phyloP scores from a whole-genome alignment of 2,329 filamentous ascomycete species.

The Cercospora sojina region DNA sequence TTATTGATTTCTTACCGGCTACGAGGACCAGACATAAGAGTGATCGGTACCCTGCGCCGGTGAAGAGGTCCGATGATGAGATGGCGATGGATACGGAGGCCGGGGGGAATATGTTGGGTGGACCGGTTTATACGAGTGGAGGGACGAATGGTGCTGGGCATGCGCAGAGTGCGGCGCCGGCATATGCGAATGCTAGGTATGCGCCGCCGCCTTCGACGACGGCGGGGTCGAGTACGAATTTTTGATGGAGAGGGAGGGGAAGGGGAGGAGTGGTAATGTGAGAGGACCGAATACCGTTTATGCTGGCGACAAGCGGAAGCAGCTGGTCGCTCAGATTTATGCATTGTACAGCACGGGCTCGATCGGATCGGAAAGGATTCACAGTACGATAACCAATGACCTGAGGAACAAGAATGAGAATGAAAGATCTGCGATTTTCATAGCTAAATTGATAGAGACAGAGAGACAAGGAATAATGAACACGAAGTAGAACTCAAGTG shows the following conservation, averaged over 20 bases:
- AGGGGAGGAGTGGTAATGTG: neutral
- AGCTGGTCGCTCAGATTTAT: too few relatives aligned
- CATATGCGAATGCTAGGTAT: slow-evolving; percentile 17
- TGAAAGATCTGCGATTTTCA: neutral
- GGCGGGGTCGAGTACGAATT: slow-evolving; percentile 22
- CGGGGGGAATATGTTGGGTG: slow-evolving; percentile 33
- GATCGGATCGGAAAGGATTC: too few relatives aligned
- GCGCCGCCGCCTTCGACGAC: neutral
- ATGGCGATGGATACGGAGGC: slow-evolving; percentile 33
- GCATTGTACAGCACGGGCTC: neutral
- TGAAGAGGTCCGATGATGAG: slow-evolving; percentile 40
- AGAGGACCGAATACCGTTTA: neutral
- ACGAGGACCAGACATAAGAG: slow-evolving; percentile 58
- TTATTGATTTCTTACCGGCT: slow-evolving; percentile 82
- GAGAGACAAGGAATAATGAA: neutral
- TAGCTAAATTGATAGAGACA: neutral
- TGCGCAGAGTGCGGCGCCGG: slow-evolving; percentile 4
- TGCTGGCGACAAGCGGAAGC: neutral
- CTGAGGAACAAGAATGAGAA: neutral
- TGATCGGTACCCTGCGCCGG: slow-evolving; percentile 33
- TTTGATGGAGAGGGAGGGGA: slow-evolving; percentile 4
- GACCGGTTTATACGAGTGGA: slow-evolving; percentile 35
- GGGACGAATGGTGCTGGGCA: slow-evolving; percentile 17
- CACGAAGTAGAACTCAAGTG: too few relatives aligned
- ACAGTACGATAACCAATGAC: neutral